Evolutionary conservation across 2,329 filamentous ascomycete species (phyloP), one percentile per base, ranked within the genome.

Genomic region (Coccinonectria pachysandricola): DNA sequence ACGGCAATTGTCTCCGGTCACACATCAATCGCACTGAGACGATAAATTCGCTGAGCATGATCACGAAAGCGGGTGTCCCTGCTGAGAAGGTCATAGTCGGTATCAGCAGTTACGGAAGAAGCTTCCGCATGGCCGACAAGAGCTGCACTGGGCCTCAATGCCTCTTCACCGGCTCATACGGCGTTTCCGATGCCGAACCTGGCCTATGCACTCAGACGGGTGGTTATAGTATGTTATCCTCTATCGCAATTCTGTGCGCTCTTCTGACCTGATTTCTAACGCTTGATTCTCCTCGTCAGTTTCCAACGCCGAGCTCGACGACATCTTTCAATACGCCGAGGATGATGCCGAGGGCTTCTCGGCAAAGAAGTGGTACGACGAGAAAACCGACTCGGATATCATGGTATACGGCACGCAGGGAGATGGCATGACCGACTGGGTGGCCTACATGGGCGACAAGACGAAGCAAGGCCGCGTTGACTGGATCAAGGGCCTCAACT

Each of bases 11-110:
- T 23, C 43, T 61, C 2, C 51, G 53, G 1, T 49, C 43, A 0
- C 54, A 59, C 32, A 40, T 59, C 33, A 61, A 62, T 40, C 27
- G 45, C 21, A 61, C 57, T 4, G 56, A 61, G 26, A 58, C 54
- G 2, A 19, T 37, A 4, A 40, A 40, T n/a, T 36, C 57, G 0
- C 36, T 62, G 8, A 32, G 48, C 2, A 60, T 56, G 50, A 42
- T 56, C 17, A 56, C 52, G 2, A 56, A 53, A 24, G 51, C 52
- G 2, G 52, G 52, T 3, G 53, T 53, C 0, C 38, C 45, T 2
- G 42, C 51, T 0, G 35, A 40, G 26, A 57, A 53, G 38, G 22
- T 52, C 5, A 27, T 50, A 8, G 35, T 52, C 10, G 48, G 48
- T 4, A 29, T 49, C n/a, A 34, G 43, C 7, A 40, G 38, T 27